Percentiles rank a stretch among this genome's conserved stretches.
phyloP scores from a whole-genome alignment of 2,329 filamentous ascomycete species.

The Coniochaeta hoffmannii region DNA sequence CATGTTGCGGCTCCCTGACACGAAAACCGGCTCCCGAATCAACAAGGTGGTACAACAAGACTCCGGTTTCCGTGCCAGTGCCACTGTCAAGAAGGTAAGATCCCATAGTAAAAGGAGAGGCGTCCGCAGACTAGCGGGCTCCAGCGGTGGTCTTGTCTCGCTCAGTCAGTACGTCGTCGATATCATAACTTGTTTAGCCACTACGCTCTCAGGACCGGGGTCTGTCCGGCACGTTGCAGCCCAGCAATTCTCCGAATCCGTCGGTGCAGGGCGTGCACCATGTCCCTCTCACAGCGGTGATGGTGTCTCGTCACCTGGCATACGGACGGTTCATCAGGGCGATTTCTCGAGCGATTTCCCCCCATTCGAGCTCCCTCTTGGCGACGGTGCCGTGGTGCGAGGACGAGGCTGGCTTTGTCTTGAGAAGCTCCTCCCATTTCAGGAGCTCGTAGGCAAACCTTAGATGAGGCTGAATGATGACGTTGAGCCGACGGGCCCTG shows the following conservation, averaged over 20 bases:
- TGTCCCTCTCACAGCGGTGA: not conserved
- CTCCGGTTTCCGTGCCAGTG: not conserved
- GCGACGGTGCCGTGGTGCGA: constrained; percentile 22
- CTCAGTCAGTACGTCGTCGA: not conserved
- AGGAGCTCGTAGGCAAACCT: constrained; percentile 91
- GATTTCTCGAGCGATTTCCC: constrained; percentile 79
- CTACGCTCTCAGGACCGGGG: not conserved
- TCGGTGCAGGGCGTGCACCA: not conserved
- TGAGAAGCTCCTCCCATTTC: constrained; percentile 85
- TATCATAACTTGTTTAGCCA: not conserved
- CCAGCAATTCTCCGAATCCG: not conserved
- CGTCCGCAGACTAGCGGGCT: not conserved
- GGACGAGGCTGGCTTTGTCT: constrained; percentile 39
- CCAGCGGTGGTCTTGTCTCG: not conserved
- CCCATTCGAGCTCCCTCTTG: constrained; percentile 84
- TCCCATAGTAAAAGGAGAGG: not conserved
- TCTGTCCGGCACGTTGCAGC: not conserved
- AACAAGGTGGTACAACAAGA: not conserved
- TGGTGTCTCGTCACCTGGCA: constrained; percentile 44
- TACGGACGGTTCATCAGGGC: constrained; percentile 96
- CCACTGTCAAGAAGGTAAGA: not conserved
- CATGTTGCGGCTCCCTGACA: no score
- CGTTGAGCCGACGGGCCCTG: constrained; percentile 82
- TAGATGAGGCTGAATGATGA: constrained; percentile 96
- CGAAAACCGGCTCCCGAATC: no score